A percentile compares a stretch with the other conserved stretches of the same genome.
Evolutionary conservation across 768 basidiomycete species (phyloP).

Genomic region (Artomyces pyxidatus): DNA sequence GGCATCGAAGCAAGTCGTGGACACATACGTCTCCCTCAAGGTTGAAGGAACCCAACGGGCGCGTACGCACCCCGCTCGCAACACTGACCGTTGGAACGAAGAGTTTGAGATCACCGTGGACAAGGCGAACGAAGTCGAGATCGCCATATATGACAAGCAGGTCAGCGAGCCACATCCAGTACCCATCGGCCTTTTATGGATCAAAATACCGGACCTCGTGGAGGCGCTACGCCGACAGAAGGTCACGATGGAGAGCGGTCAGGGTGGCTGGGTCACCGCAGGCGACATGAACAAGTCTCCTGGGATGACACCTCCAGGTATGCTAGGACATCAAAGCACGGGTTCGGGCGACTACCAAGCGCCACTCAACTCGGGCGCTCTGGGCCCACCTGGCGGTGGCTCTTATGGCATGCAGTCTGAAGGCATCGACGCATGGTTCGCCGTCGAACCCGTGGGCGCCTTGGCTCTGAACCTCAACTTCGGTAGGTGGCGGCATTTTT

Average conservation of each 20-base stretch:
- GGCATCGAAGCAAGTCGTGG: conserved; percentile 67
- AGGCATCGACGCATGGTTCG: conserved; percentile 95
- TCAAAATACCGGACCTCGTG: conserved; percentile 87
- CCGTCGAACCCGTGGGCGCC: conserved; percentile 95
- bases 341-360: conserved; percentile 14
- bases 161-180: conserved; percentile 71
- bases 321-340: conserved; percentile 10
- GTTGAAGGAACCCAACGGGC: conserved; percentile 94
- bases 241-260: conserved; percentile 77
- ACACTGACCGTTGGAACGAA: conserved; percentile 98
- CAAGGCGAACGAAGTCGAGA: conserved; percentile 97
- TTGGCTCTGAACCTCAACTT: conserved; percentile 85
- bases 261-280: conserved; percentile 94
- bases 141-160: conserved; percentile 91
- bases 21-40: conserved; percentile 90
- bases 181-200: conserved; percentile 93
- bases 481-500: conserved; percentile 43
- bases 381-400: conserved; percentile 2
- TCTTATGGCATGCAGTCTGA: conserved; percentile 33
- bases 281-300: conserved; percentile 58
- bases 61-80: conserved; percentile 83
- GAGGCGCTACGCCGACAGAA: conserved; percentile 91
- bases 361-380: background rate
- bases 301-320: background rate
- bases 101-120: conserved; percentile 95